Percentiles rank a stretch among this genome's conserved stretches.
Evolutionary conservation across 2,329 filamentous ascomycete species (phyloP).

Genomic region (Sporothrix dimorphospora): DNA sequence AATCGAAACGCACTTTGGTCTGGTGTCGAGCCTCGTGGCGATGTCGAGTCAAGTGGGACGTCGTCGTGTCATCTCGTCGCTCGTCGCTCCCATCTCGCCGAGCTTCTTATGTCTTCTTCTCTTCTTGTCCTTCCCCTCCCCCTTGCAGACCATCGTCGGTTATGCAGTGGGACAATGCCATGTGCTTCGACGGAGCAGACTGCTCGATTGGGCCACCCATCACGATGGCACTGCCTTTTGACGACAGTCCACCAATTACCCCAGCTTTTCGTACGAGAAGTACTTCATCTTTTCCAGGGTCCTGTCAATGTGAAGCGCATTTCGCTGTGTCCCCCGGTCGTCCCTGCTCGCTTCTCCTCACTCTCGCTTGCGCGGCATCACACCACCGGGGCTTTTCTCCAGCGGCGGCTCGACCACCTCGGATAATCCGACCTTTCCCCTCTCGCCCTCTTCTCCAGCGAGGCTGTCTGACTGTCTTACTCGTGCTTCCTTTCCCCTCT

Average conservation of each 20-base stretch:
- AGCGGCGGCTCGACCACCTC: background rate
- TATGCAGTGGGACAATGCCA: background rate
- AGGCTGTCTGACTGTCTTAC: background rate
- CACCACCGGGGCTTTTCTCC: background rate
- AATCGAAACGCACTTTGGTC: background rate
- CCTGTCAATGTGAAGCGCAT: background rate
- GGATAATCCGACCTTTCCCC: background rate
- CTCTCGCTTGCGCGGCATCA: conserved; percentile 16
- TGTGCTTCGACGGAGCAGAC: background rate
- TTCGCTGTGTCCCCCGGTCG: background rate
- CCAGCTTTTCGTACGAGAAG: background rate
- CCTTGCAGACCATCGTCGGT: background rate
- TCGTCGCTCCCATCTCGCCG: background rate
- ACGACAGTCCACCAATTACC: background rate
- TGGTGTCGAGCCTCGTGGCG: background rate
- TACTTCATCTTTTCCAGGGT: background rate
- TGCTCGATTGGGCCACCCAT: background rate
- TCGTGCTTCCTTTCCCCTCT: background rate
- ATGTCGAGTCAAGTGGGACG: background rate
- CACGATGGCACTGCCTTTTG: background rate
- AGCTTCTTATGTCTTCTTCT: background rate
- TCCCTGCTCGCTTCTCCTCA: background rate
- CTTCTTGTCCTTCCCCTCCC: background rate
- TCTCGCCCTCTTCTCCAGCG: background rate
- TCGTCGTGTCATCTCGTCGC: background rate